Evolutionary conservation across 495 filamentous ascomycete species (phyloP), one percentile per base, ranked within the genome.

Genomic region (Aspergillus conjunctus): DNA sequence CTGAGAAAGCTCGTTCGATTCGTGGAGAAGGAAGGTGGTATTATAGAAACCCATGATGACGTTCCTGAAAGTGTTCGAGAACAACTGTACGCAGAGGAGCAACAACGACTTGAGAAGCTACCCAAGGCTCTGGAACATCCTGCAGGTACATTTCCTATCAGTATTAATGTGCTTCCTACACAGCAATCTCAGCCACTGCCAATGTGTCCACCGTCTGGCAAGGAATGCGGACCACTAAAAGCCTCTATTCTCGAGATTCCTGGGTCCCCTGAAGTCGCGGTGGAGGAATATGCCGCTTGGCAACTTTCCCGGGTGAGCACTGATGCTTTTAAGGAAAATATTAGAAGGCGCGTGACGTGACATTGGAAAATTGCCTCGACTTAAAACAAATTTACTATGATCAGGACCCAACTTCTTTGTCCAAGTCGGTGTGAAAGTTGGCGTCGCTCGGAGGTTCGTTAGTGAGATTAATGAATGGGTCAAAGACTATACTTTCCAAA

Each of bases 21-120:
- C 34, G 64, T 64, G 5, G 58, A 74, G 51, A n/a, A n/a, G n/a
- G 52, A 70, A 57, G 73, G 66, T 54, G 54, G 63, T 22, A 50
- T 53, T 22, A 37, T 71, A 7, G 54, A 68, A 54, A 66, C 63
- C 7, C 64, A 74, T 51, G 62, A 67, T 32, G 68, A 74, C 48
- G 61, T 74, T 31, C 70, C 63, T 9, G 48, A 58, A 48, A 56
- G 18, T 14, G 55, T 73, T 32, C 65, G 61, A 12, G 44, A 69
- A 55, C 54, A 71, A 32, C 50, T 77, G 17, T 73, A 68, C 50
- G 65, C 62, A 22, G 65, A 71, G 45, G 66, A 75, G 58, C 64
- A 68, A 43, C 66, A 71, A 54, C 59, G 60, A 56, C 53, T 59
- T 32, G 68, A 73, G 22, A 50, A 26, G 22, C 6, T 5, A 50